Conservation (phyloP, 176 grass and related monocot genomes). For the Avena insularis region DNA sequence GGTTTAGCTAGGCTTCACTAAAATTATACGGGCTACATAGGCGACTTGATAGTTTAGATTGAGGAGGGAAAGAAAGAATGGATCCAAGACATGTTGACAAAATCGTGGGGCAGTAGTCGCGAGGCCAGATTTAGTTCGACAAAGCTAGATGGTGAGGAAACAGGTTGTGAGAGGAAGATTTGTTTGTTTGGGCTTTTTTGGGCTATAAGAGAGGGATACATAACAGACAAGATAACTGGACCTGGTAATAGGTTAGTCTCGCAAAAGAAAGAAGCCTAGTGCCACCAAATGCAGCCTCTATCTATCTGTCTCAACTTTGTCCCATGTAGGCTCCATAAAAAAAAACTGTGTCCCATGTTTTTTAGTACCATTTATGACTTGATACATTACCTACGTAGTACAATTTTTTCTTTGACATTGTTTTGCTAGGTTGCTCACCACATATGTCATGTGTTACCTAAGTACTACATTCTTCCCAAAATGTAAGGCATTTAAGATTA, state of each 20-base stretch:
- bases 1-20: background rate
- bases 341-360: background rate
- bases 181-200: background rate
- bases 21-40: background rate
- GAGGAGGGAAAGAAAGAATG: background rate
- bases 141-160: background rate
- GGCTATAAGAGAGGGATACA: background rate
- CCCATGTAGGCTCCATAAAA: too few relatives aligned
- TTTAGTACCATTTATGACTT: too few relatives aligned
- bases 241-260: background rate
- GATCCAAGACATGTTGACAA: conserved; percentile 10
- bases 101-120: background rate
- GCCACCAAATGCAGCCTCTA: conserved; percentile 11
- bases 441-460: too few relatives aligned
- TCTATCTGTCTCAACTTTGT: conserved; percentile 1
- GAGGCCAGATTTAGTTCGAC: conserved; percentile 26
- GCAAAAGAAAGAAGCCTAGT: background rate
- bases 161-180: background rate
- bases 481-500: too few relatives aligned
- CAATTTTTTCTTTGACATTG: background rate
- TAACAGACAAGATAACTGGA: background rate
- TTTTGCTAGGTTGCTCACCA: too few relatives aligned
- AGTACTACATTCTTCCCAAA: too few relatives aligned
- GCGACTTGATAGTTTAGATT: background rate
- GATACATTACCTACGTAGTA: background rate